Evolutionary conservation across 2,329 filamentous ascomycete species (phyloP).

Genomic region (Ophiostoma quercus): DNA sequence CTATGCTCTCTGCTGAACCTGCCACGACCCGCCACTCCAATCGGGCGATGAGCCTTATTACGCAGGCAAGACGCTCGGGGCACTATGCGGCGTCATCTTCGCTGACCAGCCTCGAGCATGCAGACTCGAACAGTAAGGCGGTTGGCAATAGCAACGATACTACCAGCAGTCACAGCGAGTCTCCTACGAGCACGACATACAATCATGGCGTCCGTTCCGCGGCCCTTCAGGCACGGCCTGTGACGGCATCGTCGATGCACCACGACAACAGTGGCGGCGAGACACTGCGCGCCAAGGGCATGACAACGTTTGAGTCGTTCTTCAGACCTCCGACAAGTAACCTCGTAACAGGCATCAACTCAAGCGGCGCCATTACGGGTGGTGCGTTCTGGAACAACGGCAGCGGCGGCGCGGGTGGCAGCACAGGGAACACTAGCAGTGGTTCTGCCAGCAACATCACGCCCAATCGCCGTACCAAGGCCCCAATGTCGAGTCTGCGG

Average conservation of each 20-base stretch:
- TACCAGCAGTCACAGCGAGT: neutral
- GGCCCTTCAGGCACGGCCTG: neutral
- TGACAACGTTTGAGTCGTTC: neutral
- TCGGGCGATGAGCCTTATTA: conserved; percentile 21
- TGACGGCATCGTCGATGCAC: neutral
- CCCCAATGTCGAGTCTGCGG: conserved; percentile 16
- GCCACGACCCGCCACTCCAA: neutral
- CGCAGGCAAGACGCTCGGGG: conserved; percentile 27
- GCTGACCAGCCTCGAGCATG: conserved; percentile 19
- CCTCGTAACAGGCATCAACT: neutral
- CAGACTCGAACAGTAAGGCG: neutral
- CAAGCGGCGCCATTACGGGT: neutral
- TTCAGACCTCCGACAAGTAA: conserved; percentile 6
- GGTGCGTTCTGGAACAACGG: neutral
- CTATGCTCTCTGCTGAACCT: neutral
- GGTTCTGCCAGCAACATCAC: neutral
- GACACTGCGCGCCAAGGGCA: neutral
- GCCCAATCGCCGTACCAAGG: conserved; percentile 10
- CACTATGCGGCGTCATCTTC: conserved; percentile 26
- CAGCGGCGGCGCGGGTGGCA: neutral
- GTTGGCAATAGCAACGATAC: neutral
- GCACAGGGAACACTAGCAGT: neutral
- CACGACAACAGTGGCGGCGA: conserved; percentile 1
- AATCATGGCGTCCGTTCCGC: neutral
- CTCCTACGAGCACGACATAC: neutral